Base-by-base conservation (phyloP, 1,284 basidiomycete genomes). In the Apiotrichum laibachii region DNA sequence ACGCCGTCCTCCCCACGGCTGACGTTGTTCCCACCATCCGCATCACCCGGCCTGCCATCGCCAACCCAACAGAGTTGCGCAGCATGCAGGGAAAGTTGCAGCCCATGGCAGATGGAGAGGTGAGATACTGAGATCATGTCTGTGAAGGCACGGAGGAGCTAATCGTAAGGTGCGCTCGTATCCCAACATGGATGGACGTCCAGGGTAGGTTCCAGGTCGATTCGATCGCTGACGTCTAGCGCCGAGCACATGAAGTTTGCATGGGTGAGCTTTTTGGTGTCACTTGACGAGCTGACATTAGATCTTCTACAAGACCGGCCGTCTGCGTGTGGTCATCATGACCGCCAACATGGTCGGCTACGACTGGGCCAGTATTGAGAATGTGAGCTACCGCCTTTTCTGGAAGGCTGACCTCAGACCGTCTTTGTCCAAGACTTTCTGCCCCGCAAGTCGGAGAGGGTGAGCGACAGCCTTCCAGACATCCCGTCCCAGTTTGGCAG, bases 361-460 rank as follows among this genome's bases (percentile, higher is more conserved):
- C 57, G 78, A 79, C 50, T 79, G 72, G 72, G 65, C 73, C 10
- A 44, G 33, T 39, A 78, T 79, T 50, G 73, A 79, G 56, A 79
- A 79, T 58, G 77, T 77, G 19, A 55, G 73, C 54, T 31, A 10
- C 5, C 15, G 5, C 9, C 46, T 26, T 42, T 1, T 56, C 4
- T n/a, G n/a, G n/a, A n/a, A 7, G 2, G 16, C 43, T 57, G n/a
- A 26, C 39, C 18, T 7, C 47, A 79, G 77, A 75, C 72, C 13
- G 67, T 75, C 18, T 79, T 76, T 62, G 67, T 78, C 5, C 78
- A 79, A 61, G 78, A 79, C 55, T 72, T 79, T 53, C 61, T 71
- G 8, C 72, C 67, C 9, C 47, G 18, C n/a, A 43, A 53, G 19
- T 50, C 37, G 7, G 31, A 19, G 7, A 42, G 15, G 8, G 46